Evolutionary conservation across 768 basidiomycete genomes (phyloP).

Genomic region (Hygrophorus russula): DNA sequence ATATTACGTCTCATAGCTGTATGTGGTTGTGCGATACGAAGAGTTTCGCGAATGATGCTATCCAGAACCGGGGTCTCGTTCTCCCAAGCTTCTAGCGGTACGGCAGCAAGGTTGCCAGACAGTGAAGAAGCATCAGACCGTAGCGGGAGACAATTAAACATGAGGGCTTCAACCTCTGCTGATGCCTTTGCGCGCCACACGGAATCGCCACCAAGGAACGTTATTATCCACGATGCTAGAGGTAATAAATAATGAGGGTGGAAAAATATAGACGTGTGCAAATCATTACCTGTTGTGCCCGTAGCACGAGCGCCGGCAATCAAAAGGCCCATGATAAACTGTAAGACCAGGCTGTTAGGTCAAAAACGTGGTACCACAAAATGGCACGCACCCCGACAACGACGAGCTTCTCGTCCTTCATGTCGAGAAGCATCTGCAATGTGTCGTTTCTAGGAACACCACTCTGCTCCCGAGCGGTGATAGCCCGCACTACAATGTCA

Average conservation of each 20-base stretch:
- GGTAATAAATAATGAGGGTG: conserved; percentile 1
- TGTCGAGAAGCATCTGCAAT: conserved; percentile 64
- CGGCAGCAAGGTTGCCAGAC: conserved; percentile 33
- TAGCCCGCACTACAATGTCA: conserved; percentile 48
- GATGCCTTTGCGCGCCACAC: conserved; percentile 57
- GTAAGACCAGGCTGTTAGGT: conserved; percentile 5
- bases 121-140: conserved; percentile 10
- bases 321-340: conserved; percentile 78
- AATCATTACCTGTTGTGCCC: conserved; percentile 48
- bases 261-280: background rate
- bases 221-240: conserved; percentile 62
- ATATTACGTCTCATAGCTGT: conserved; percentile 73
- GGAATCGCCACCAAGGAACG: conserved; percentile 55
- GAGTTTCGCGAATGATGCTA: conserved; percentile 64
- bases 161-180: conserved; percentile 45
- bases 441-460: conserved; percentile 53
- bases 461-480: conserved; percentile 45
- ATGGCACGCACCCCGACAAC: conserved; percentile 51
- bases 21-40: conserved; percentile 70
- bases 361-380: conserved; percentile 10
- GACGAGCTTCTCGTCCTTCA: conserved; percentile 53
- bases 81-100: conserved; percentile 67
- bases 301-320: conserved; percentile 77
- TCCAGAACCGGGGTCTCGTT: conserved; percentile 58
- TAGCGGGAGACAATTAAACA: conserved; percentile 28